Base-by-base conservation (phyloP, 148 eudicot genomes). In the Silene uniflora region DNA sequence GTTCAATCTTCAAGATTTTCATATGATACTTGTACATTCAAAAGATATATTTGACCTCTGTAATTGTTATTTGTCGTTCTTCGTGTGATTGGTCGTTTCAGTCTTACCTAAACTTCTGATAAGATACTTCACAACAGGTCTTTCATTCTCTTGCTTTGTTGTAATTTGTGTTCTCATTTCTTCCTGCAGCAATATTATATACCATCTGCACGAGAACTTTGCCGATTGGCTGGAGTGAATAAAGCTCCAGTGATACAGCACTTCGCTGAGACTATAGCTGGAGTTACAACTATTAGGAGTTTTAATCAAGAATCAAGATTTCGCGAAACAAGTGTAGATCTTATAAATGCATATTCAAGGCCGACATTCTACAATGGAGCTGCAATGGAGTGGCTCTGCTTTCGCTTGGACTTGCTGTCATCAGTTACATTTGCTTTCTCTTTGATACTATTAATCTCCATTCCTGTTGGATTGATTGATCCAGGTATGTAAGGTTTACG, bases 161-260 rank as follows among this genome's bases (percentile, higher is more conserved):
- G 9, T 69, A 47, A 69, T 18, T 19, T 21, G 9, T 25, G 13
- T 17, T 24, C 54, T 52, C 7, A 9, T 71, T 54, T 71, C 13
- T 71, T 52, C 10, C 7, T 70, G 64, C 79, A 88, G 91, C 85
- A 75, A 76, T 85, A 85, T 78, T 88, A 88, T 69, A 61, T 87
- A 78, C 79, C 86, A 14, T 54, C 90, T 18, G 89, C 92, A 74
- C 75, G 92, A 59, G 92, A 89, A 73, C 83, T 89, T 35, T 74
- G 86, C 11, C 80, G 92, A 42, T 62, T 89, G 76, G 78, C 73
- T 47, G 92, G 92, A 60, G 85, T 87, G 11, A 80, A 83, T 54
- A 83, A 86, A 80, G 88, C 88, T 49, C 90, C 90, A 44, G 86
- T 87, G 7, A 85, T 89, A 77, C 90, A 89, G 39, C 93, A 87